phyloP scores from a whole-genome alignment of 2,329 filamentous ascomycete species.

The Sporothrix pseudoabietina region DNA sequence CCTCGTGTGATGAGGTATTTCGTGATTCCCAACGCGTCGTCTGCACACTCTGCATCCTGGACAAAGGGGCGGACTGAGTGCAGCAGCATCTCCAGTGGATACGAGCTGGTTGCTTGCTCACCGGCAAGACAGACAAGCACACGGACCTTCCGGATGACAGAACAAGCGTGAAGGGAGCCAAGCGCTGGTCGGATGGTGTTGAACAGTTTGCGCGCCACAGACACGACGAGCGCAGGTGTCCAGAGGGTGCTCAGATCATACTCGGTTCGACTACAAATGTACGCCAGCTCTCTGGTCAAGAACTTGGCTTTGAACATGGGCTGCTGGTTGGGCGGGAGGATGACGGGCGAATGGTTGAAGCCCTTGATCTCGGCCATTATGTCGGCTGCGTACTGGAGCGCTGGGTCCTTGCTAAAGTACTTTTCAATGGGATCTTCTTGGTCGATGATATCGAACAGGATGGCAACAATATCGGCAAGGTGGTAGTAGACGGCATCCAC shows the following conservation, averaged over 20 bases:
- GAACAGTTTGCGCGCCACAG: conserved; percentile 74
- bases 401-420: conserved; percentile 61
- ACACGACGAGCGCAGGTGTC: conserved; percentile 73
- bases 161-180: conserved; percentile 83
- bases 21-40: conserved; percentile 84
- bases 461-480: conserved; percentile 75
- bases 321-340: conserved; percentile 77
- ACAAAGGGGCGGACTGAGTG: conserved; percentile 78
- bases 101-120: conserved; percentile 69
- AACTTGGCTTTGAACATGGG: conserved; percentile 81
- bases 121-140: conserved; percentile 80
- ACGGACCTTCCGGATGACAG: conserved; percentile 81
- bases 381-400: conserved; percentile 62
- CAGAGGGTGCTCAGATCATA: conserved; percentile 68
- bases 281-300: conserved; percentile 72
- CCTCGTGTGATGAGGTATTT: conserved; percentile 80
- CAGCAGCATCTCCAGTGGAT: conserved; percentile 87
- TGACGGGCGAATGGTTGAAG: conserved; percentile 65
- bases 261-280: conserved; percentile 73
- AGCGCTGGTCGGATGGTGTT: conserved; percentile 80
- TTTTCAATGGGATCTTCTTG: conserved; percentile 75
- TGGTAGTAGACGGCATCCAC: conserved; percentile 64
- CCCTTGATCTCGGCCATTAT: conserved; percentile 69
- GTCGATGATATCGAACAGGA: conserved; percentile 75
- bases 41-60: conserved; percentile 81